Evolutionary conservation across 1,284 basidiomycete genomes (phyloP).

Genomic region (Cryptococcus jaspeensis): DNA sequence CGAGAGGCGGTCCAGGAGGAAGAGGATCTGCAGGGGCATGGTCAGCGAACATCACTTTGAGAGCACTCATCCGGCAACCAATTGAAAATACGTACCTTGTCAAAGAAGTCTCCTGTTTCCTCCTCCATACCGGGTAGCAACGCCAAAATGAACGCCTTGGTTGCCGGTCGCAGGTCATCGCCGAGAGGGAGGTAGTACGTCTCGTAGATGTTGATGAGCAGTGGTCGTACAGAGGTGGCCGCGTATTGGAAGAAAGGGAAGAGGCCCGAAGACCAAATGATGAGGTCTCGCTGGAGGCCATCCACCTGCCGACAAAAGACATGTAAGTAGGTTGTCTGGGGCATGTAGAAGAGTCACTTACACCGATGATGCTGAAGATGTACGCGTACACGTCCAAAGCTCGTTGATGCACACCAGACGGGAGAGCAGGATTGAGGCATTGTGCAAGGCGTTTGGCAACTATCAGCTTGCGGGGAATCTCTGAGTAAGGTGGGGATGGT

Average conservation of each 20-base stretch:
- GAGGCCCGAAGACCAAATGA: constrained; percentile 92
- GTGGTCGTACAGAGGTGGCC: constrained; percentile 90
- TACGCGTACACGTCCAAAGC: constrained; percentile 94
- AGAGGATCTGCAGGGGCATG: constrained; percentile 62
- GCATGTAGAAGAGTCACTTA: constrained; percentile 53
- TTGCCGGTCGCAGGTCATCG: constrained; percentile 75
- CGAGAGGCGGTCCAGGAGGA: constrained; percentile 76
- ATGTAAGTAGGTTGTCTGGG: constrained; percentile 1
- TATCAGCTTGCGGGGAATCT: constrained; percentile 91
- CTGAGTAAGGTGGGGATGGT: constrained; percentile 78
- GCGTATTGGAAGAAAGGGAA: constrained; percentile 99
- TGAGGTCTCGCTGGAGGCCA: constrained; percentile 80
- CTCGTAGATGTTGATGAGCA: constrained; percentile 81
- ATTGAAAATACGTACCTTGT: constrained; percentile 64
- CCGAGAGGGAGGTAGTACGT: constrained; percentile 87
- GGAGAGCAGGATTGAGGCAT: constrained; percentile 94
- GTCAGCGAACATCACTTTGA: not conserved
- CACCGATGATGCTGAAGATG: constrained; percentile 84
- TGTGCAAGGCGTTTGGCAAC: constrained; percentile 94
- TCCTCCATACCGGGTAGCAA: constrained; percentile 92
- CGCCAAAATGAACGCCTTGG: constrained; percentile 90
- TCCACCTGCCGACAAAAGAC: constrained; percentile 61
- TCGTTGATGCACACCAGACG: constrained; percentile 93
- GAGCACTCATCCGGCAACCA: not conserved
- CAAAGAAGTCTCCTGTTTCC: constrained; percentile 94